These are phyloP conservation scores for Calendula officinalis DNA, from an alignment of 129 eudicot genomes.

Conservation along the genomic window DNA sequence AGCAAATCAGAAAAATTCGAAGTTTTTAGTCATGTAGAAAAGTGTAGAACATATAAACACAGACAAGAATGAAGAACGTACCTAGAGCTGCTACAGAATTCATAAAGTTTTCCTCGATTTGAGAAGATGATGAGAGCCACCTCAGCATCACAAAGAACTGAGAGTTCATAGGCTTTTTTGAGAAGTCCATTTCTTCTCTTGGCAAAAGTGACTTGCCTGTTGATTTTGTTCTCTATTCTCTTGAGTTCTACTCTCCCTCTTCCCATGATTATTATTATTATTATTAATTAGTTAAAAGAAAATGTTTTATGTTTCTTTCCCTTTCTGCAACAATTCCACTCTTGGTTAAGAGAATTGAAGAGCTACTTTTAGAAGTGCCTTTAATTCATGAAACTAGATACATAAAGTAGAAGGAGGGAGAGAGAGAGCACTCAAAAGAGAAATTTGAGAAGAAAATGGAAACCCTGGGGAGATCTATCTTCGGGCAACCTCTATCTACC, in stretches of 20 bases:
- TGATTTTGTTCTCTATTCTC: conserved; percentile 72
- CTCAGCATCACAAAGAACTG: conserved; percentile 74
- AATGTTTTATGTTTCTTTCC: conserved; percentile 17
- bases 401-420: conserved; percentile 31
- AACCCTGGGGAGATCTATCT: conserved; percentile 51
- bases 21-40: too few species aligned
- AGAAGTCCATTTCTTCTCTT: conserved; percentile 75
- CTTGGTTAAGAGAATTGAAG: conserved; percentile 49
- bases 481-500: conserved; percentile 46
- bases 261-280: conserved; percentile 48
- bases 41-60: too few species aligned
- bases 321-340: conserved; percentile 44
- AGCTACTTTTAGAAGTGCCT: conserved; percentile 45
- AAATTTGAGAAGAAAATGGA: conserved; percentile 47
- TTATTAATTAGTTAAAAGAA: not conserved
- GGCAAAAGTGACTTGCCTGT: conserved; percentile 66
- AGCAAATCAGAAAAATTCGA: too few species aligned
- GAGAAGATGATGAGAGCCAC: conserved; percentile 82
- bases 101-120: conserved; percentile 61
- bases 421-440: conserved; percentile 32
- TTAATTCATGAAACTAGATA: conserved; percentile 35
- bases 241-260: conserved; percentile 67
- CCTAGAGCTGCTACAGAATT: conserved; percentile 74
- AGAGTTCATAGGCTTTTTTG: conserved; percentile 69
- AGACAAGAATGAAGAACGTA: conserved; percentile 1